Conservation (phyloP, 2,329 filamentous ascomycete genomes). For the Beauveria pseudobassiana region DNA sequence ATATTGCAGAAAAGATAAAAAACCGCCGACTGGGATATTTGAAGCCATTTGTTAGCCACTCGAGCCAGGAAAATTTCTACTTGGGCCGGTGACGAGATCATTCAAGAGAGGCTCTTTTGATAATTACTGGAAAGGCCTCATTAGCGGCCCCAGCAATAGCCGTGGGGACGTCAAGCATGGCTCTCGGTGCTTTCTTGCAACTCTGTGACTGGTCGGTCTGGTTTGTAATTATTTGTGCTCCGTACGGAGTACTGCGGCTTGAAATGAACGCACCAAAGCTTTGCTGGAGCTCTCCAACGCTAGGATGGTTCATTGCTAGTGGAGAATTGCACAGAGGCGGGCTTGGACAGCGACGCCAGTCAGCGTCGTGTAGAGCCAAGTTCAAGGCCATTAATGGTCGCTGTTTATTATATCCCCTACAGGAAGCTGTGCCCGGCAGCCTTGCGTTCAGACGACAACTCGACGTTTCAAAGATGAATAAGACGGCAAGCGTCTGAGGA, state of each 20-base stretch:
- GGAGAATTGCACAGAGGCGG: neutral
- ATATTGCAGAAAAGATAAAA: neutral
- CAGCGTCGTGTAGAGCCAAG: neutral
- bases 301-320: neutral
- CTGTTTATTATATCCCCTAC: neutral
- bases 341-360: neutral
- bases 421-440: neutral
- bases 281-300: neutral
- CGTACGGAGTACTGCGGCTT: neutral
- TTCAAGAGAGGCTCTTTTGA: neutral
- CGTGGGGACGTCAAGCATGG: neutral
- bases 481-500: neutral
- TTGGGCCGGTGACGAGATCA: slow-evolving; percentile 3
- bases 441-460: neutral
- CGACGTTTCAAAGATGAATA: neutral
- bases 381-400: neutral
- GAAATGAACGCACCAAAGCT: neutral
- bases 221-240: neutral
- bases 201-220: neutral
- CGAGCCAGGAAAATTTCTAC: neutral
- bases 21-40: neutral
- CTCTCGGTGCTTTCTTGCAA: neutral
- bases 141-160: neutral
- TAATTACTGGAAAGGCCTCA: neutral
- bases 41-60: neutral